Base-by-base conservation (phyloP, 352 stramenopile species). In the Pythium insidiosum region DNA sequence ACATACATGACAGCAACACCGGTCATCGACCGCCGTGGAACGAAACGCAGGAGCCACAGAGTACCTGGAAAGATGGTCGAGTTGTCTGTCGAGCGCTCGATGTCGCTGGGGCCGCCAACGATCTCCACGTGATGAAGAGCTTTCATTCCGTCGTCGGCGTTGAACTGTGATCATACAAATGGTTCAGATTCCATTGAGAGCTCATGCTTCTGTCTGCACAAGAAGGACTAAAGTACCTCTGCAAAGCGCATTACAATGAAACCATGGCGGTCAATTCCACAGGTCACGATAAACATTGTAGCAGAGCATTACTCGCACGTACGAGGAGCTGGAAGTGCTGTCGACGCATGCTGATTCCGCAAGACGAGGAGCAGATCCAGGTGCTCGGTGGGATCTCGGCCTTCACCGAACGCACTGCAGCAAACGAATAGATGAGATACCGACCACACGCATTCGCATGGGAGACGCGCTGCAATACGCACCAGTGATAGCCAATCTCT, bases 61-160 rank as follows among this genome's bases (percentile, higher is more conserved):
- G 22, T 43, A 88, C 73, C 76, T 62, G 73, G 64, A 47, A 82
- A 86, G 25, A 85, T 65, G 42, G 84, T 56, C 10, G 68, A 58
- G 24, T 59, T 68, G 26, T 53, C 56, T 19, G 70, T 33, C 56
- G 5, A 66, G 59, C 1, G 71, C 56, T 21, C 78, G 64, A 23
- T 80, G 61, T 6, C 61, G 54, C 20, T n/a, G n/a, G n/a, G n/a
- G n/a, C 73, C 72, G 2, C 76, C 76, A 30, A 88, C 59, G 43
- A 88, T 64, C 40, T 88, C 76, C 11, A 85, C n/a, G 20, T 66
- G 60, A 19, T 55, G 55, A 5, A 28, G 19, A n/a, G 31, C 16
- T n/a, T n/a, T n/a, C n/a, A n/a, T n/a, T n/a, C n/a, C n/a, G n/a
- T n/a, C n/a, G n/a, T n/a, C n/a, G n/a, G n/a, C n/a, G n/a, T n/a